Conservation (phyloP, 331 rosid species). For the Dryas integrifolia region DNA sequence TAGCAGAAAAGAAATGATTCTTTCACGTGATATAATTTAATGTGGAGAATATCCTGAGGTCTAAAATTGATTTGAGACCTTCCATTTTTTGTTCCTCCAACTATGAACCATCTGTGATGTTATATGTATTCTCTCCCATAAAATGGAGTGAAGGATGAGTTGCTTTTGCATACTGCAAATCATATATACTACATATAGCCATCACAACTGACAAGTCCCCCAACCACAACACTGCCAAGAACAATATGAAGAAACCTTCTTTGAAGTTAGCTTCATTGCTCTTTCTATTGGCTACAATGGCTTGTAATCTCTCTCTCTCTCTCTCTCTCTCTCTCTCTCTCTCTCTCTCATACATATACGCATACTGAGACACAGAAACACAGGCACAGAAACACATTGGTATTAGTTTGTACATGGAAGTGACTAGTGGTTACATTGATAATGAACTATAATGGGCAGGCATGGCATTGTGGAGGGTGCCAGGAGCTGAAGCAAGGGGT, state of each 20-base stretch:
- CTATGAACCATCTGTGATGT: neutral
- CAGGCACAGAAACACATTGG: neutral
- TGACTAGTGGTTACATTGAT: neutral
- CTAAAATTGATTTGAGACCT: neutral
- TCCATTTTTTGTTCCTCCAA: neutral
- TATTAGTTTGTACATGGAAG: neutral
- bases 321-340: neutral
- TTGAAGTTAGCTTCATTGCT: constrained; percentile 9
- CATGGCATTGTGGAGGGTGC: constrained; percentile 6
- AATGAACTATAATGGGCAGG: neutral
- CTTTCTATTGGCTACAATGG: neutral
- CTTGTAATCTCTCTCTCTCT: constrained; percentile 6
- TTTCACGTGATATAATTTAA: constrained; percentile 12
- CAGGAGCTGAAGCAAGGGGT: constrained; percentile 32
- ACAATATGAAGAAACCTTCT: constrained; percentile 8
- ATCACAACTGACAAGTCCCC: neutral
- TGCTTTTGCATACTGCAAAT: neutral
- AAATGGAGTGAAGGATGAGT: neutral
- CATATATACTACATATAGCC: neutral
- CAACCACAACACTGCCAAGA: neutral
- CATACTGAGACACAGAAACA: neutral
- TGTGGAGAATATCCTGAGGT: neutral
- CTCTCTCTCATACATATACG: too few relatives aligned
- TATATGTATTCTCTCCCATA: constrained; percentile 6
- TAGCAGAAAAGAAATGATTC: constrained; percentile 15